Evolutionary conservation across 2,329 filamentous ascomycete genomes (phyloP), one percentile per base, ranked within the genome.

Genomic region (Claviceps cyperi): DNA sequence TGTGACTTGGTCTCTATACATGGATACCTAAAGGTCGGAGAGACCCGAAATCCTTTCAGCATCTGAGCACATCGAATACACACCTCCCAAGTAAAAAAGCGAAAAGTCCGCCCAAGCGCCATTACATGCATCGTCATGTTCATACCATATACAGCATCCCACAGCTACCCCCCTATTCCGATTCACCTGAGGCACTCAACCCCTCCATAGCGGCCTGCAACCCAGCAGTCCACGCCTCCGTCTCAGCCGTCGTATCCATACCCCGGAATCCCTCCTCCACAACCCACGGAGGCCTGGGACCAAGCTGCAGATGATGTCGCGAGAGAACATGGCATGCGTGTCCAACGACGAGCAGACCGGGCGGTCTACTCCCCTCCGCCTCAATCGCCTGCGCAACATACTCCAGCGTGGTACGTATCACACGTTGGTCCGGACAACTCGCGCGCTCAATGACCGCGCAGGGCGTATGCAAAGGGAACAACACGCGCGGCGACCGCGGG

Each of bases 361-460:
- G 92, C 14, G 92, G 92, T 37, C 91, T 73, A 57, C 85, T 92
- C 0, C 92, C 92, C 60, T 94, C 88, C 47, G 86, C 80, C 63
- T 96, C 89, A 44, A 98, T 81, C 0, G 92, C 92, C 48, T 81
- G 76, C 22, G 77, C 84, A 1, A 97, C 87, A 58, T 84, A 76
- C 57, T 81, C 76, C 22, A 98, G 68, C 1, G 88, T 95, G 1
- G 89, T 92, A 50, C 92, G 76, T 28, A 98, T 90, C 15, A 98
- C 86, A 46, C 91, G 76, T 69, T 98, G 92, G 62, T 98, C 92
- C 0, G 88, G 85, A 62, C 92, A 98, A 53, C 86, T 94, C 5
- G 92, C 92, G 37, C 92, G 77, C 67, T 98, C 92, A 50, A 98
- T 77, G 11, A 98, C 90, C 1, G 91, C 90, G 60, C 91, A 96